Evolutionary conservation across 2,329 filamentous ascomycete species (phyloP), one percentile per base, ranked within the genome.

Genomic region (Pseudogymnoascus sp.): DNA sequence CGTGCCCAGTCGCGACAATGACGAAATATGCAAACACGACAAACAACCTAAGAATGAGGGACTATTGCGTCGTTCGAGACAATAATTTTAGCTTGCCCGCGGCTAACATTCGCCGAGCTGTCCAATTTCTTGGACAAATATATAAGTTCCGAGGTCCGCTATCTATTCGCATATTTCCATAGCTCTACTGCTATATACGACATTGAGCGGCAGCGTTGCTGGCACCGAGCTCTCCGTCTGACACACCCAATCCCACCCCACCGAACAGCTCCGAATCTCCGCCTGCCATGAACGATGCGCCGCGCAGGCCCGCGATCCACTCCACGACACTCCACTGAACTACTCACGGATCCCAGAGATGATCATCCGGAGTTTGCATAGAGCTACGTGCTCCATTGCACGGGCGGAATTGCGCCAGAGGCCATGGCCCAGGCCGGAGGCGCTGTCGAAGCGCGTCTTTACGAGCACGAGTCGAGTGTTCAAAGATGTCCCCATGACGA

Each of bases 21-120:
- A 34, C 51, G 51, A 57, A 57, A 57, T 10, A 28, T 34, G 51
- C 51, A 57, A 57, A 57, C 51, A 57, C 51, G 28, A 34, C 51
- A 57, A 57, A 57, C 51, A 57, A 11, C 16, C 4, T 16, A 21
- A 34, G 51, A 57, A 57, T 57, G 51, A 34, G 51, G 48, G 51
- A 57, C 28, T 57, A 81, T 75, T 0, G 80, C 75, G 64, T 82
- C 79, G 0, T 79, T 78, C 36, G 77, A 77, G 0, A 79, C 79
- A 0, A 79, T 79, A 57, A 19, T 19, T 34, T 57, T 34, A 57
- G 25, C 51, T 57, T 57, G 25, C n/a, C 48, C 51, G 51, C 51
- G 51, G 51, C 25, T 57, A 57, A 34, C 25, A 7, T 34, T 57
- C 51, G 51, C 25, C 51, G 51, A 57, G 28, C 51, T 34, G 10